phyloP scores from a whole-genome alignment of 192 early-diverging fungal species.

The Linnemannia zychae region DNA sequence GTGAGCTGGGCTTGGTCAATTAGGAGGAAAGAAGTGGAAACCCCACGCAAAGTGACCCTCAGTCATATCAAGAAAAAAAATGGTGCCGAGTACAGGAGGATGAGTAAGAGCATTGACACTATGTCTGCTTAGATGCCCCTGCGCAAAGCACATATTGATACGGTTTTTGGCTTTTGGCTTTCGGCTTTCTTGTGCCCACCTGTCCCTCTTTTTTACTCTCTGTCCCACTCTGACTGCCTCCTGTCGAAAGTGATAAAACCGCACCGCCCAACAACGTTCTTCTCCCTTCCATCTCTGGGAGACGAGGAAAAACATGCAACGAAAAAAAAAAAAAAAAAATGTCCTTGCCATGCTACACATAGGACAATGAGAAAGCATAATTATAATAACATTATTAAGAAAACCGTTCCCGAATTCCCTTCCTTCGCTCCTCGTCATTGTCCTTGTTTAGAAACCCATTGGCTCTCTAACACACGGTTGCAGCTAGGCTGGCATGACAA shows the following conservation, averaged over 20 bases:
- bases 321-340: neutral
- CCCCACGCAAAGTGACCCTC: too few relatives aligned
- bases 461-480: neutral
- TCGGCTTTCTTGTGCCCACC: neutral
- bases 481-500: neutral
- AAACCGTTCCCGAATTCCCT: neutral
- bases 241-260: neutral
- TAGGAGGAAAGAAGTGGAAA: neutral
- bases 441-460: neutral
- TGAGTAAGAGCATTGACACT: neutral
- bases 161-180: neutral
- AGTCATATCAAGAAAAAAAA: too few relatives aligned
- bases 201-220: neutral
- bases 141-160: neutral
- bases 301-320: neutral
- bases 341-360: too few relatives aligned
- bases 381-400: neutral
- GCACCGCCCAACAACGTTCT: conserved; percentile 8
- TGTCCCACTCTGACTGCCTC: neutral
- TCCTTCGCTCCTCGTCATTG: neutral
- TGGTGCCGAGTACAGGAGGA: too few relatives aligned
- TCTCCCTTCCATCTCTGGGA: neutral
- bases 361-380: neutral
- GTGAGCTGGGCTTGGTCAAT: neutral
- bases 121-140: neutral